Evolutionary conservation across 2,329 filamentous ascomycete genomes (phyloP), one percentile per base, ranked within the genome.

Genomic region (Davidsoniella virescens): DNA sequence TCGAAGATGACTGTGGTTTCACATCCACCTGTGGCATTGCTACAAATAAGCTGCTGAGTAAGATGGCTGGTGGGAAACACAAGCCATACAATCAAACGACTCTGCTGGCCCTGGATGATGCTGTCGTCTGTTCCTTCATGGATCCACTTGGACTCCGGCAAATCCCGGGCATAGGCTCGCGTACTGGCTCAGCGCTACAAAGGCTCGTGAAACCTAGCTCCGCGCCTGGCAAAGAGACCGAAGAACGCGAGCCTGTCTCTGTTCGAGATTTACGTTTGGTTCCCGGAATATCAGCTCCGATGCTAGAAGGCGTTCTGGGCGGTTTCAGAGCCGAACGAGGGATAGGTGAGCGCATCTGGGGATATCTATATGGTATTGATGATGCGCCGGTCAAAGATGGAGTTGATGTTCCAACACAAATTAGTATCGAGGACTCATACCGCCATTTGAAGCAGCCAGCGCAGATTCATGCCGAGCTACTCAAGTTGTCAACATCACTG

Each of bases 381-480:
- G 67, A 78, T 48, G 71, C 74, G 0, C 79, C 85, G 52, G 87
- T 96, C 16, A 78, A 79, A 46, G 71, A 79, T 55, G 82, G 79
- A 2, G 76, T 76, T 56, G 75, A 79, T 42, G 65, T 93, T 1
- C 90, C 90, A 0, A 79, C 78, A 1, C 88, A 95, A 63, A 93
- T 96, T 61, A 92, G 86, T 62, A 92, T 96, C 55, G 90, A 96
- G 61, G 88, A 96, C 64, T 92, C 87, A 14, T 96, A 94, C 62
- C 73, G 76, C 20, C 48, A 49, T 14, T 68, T 94, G 1, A 75
- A 82, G 56, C 78, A 71, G 0, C 61, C 82, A 47, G 63, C 75
- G 1, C 72, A 80, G 52, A 77, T 93, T 26, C 65, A 69, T 40
- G 76, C 75, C 55, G 82, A 93, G 63, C 68, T 95, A 39, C 64